Conservation (phyloP, 768 basidiomycete genomes). For the Pleurotus salmoneostramineus region DNA sequence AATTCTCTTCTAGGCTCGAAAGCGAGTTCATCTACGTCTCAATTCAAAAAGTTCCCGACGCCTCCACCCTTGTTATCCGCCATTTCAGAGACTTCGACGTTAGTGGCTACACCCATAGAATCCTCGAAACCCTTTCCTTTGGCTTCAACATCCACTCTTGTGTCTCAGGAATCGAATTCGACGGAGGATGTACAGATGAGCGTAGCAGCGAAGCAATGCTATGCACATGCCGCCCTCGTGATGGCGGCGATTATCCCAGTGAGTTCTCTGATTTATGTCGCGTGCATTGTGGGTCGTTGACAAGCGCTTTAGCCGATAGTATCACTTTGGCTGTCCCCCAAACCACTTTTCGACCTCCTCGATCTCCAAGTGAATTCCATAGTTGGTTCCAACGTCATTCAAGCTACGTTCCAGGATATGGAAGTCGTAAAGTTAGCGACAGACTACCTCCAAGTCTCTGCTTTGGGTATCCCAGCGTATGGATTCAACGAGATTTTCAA, state of each 20-base stretch:
- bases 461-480: conserved; percentile 7
- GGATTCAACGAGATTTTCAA: conserved; percentile 7
- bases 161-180: not conserved
- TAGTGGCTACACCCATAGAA: not conserved
- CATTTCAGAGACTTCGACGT: not conserved
- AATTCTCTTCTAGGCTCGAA: not conserved
- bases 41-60: not conserved
- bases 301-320: not conserved
- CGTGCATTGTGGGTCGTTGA: not conserved
- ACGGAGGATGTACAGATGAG: not conserved
- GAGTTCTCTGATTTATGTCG: not conserved
- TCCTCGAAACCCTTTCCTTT: not conserved
- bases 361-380: not conserved
- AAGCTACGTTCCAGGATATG: not conserved
- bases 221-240: not conserved
- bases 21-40: not conserved
- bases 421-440: conserved; percentile 1
- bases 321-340: not conserved
- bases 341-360: not conserved
- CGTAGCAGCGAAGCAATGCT: not conserved
- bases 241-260: not conserved
- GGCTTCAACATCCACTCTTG: not conserved
- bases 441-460: not conserved
- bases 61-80: not conserved
- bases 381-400: not conserved